Base-by-base conservation (phyloP, 768 basidiomycete genomes). In the Floccularia luteovirens region DNA sequence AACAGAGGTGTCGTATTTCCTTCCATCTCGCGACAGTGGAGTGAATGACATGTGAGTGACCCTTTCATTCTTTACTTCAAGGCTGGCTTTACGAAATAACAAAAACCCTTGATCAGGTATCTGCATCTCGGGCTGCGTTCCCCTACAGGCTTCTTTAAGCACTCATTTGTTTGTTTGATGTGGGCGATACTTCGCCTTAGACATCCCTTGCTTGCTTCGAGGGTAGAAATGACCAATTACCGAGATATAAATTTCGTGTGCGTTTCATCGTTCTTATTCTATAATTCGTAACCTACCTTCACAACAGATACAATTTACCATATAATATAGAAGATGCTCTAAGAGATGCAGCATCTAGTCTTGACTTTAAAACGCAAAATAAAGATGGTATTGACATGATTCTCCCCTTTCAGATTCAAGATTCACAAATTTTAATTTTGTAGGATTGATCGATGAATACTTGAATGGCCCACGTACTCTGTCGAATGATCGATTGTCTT, bases 41-140 rank as follows among this genome's bases (percentile, higher is more conserved):
- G 88, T 90, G 24, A 92, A 92, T 49, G 89, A 92, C 55, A 90
- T 92, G 89, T 88, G 50, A 44, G 76, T 54, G 27, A 24, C 13
- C 5, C 34, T 30, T 20, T 43, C 24, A n/a, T n/a, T n/a, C n/a
- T n/a, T 20, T 8, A 25, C 20, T 8, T 13, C 27, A 8, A 14
- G 10, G 27, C 27, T 14, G 10, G 27, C 27, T 30, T 31, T n/a
- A 20, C 31, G n/a, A 23, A 20, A 23, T 40, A 28, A 28, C 35
- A 41, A 24, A 36, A 30, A 22, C 30, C 5, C 7, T 19, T 23
- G 23, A 36, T 24, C 24, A 91, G 87, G 88, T 90, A 90, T 55
- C 63, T 90, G 30, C 85, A 88, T 54, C 63, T 90, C 25, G 80
- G 79, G 1, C 78, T 87, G 57, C 56, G 51, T 24, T 74, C 79